Percentiles rank a stretch among this genome's conserved stretches.
Conservation (phyloP, 805 yeast genomes). For the Saccharomycopsis sp. region DNA sequence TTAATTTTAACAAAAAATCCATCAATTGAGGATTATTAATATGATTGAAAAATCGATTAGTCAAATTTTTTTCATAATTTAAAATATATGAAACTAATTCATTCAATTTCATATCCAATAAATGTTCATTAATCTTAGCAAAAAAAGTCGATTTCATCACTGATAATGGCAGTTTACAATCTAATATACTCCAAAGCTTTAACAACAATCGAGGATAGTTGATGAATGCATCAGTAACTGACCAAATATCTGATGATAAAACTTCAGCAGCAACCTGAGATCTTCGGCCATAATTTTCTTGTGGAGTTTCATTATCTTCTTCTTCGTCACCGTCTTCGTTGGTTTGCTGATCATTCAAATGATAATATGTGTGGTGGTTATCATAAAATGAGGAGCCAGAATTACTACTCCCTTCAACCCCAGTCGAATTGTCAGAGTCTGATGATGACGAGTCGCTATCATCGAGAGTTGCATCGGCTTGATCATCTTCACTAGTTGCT, state of each 20-base stretch:
- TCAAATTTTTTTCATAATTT: constrained; percentile 53
- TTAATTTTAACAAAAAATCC: constrained; percentile 84
- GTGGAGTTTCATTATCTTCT: constrained; percentile 23
- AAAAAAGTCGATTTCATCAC: constrained; percentile 79
- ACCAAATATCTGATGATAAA: constrained; percentile 88
- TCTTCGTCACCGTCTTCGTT: constrained; percentile 21
- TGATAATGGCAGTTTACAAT: constrained; percentile 57
- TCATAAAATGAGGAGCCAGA: background rate
- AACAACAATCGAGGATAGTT: constrained; percentile 59
- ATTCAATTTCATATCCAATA: constrained; percentile 81
- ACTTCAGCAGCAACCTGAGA: constrained; percentile 83
- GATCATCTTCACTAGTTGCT: constrained; percentile 1
- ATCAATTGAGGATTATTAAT: constrained; percentile 90
- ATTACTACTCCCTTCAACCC: background rate
- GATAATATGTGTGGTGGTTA: background rate
- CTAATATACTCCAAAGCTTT: constrained; percentile 75
- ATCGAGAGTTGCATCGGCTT: constrained; percentile 4
- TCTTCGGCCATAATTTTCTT: constrained; percentile 33
- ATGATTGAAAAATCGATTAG: constrained; percentile 74
- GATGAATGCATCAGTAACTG: constrained; percentile 83
- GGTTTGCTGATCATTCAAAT: constrained; percentile 10
- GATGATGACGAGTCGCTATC: constrained; percentile 1
- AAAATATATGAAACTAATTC: constrained; percentile 63
- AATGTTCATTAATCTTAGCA: constrained; percentile 85
- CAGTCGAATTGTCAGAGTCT: constrained; percentile 1